A percentile compares a stretch with the other conserved stretches of the same genome.
phyloP scores from a whole-genome alignment of 805 yeast species.

The Groenewaldozyma tartarivorans region DNA sequence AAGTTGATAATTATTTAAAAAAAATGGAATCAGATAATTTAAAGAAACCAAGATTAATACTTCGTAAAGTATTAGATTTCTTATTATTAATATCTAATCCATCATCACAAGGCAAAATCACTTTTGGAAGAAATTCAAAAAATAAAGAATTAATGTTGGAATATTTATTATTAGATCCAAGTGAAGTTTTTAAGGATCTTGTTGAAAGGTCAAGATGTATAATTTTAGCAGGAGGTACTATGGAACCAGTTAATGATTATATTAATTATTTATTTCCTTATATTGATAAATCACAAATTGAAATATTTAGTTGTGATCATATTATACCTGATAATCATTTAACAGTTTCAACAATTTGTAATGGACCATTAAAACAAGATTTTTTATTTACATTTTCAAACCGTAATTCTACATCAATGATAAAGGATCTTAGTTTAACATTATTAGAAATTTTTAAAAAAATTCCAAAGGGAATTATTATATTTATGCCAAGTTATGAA shows the following conservation, averaged over 20 bases:
- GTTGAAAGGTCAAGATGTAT: conserved; percentile 60
- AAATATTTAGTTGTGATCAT: conserved; percentile 69
- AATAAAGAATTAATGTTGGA: conserved; percentile 32
- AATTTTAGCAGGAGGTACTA: conserved; percentile 86
- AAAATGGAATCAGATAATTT: conserved; percentile 7
- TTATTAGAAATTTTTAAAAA: conserved; percentile 33
- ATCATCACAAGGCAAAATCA: conserved; percentile 67
- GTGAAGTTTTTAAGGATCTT: conserved; percentile 55
- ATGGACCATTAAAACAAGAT: conserved; percentile 18
- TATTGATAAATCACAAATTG: conserved; percentile 32
- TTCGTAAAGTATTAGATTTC: conserved; percentile 60
- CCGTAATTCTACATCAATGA: conserved; percentile 39
- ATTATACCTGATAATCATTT: conserved; percentile 66
- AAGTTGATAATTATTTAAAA: conserved; percentile 64
- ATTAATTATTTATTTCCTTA: conserved; percentile 57
- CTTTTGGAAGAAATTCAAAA: conserved; percentile 40
- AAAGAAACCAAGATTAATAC: conserved; percentile 30
- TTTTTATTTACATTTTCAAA: conserved; percentile 65
- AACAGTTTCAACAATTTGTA: conserved; percentile 44
- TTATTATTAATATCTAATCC: conserved; percentile 61
- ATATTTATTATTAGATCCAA: conserved; percentile 74
- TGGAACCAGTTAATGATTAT: conserved; percentile 81
- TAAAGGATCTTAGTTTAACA: conserved; percentile 41
- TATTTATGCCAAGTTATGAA: conserved; percentile 78
- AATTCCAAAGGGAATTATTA: conserved; percentile 69